Base-by-base conservation (phyloP, 2,329 filamentous ascomycete genomes). In the Apiospora malaysiana region DNA sequence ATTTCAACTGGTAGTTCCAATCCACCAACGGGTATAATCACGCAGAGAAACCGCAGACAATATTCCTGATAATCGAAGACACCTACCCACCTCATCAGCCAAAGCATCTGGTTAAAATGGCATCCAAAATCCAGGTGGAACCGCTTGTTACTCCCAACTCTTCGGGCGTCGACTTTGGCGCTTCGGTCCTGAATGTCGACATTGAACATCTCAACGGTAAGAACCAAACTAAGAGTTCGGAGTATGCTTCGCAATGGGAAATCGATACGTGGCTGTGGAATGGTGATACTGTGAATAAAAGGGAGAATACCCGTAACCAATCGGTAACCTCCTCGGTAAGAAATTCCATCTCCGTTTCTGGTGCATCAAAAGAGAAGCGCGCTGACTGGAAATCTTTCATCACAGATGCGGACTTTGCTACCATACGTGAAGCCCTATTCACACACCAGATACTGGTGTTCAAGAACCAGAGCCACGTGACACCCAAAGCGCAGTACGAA, bases 401-500 rank as follows among this genome's bases (percentile, higher is more conserved):
- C n/a, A 37, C 73, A 89, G 91, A 93, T 74, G 84, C 84, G 74
- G 89, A 92, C 76, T 94, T 93, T 77, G 82, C 85, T 9, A 79
- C 85, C 25, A 90, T 95, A 76, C 88, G 86, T 71, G 81, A 89
- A 23, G 89, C 91, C 1, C 86, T 94, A 5, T 94, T 92, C 83
- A 85, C 82, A 16, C 83, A 92, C 77, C 91, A 92, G 72, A 88
- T 94, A 18, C 84, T 94, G 14, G 86, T 94, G 40, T 88, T 95
- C 82, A 94, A 92, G 79, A 84, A 89, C 77, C 92, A 94, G 78
- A 77, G 83, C 59, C 84, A 88, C 56, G 83, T 91, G 32, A 88
- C 91, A 0, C 90, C 93, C 1, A 89, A 88, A 77, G 90, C 92
- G 9, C 93, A 95, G 78, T 95, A 91, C 77, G 88, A 92, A 73